Evolutionary conservation across 1,284 basidiomycete genomes (phyloP), one percentile per base, ranked within the genome.

Genomic region (Athelia psychrophila): DNA sequence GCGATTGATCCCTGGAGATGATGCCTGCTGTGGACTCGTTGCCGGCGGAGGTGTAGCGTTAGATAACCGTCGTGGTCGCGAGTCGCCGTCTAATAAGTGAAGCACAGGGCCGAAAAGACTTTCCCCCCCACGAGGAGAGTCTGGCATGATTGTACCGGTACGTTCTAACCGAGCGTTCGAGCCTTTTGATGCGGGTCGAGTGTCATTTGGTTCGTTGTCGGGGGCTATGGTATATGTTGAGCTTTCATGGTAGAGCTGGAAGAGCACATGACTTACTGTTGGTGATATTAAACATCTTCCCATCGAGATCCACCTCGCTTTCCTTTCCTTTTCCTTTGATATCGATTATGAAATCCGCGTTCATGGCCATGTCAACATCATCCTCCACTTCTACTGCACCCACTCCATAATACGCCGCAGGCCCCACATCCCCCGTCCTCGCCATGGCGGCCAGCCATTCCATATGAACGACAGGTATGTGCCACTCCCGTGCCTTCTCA

Each of bases 401-500:
- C 2, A 70, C 68, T 9, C 71, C 42, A 58, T 67, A 69, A 15
- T 58, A 57, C 2, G 60, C 47, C 1, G 60, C 53, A 20, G 49
- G 12, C 2, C 75, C 77, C 45, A 88, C 64, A 4, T 45, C 48
- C 0, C 84, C 86, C 0, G 62, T 71, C 32, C 58, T 67, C 15
- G 76, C 79, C 53, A 88, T 76, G 1, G 68, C 66, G 5, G 71
- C 72, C n/a, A 93, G 62, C 86, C 87, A 91, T 10, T 66, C 64
- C 67, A 85, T 71, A 44, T 75, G 74, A 13, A 89, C 72, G 15
- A 88, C 77, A 0, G 82, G 79, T 6, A 84, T 78, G 3, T 71
- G 72, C 89, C 91, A 91, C 58, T 88, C 80, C 40, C 65, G 58
- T 2, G 90, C 90, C 62, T 85, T 89, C n/a, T 81, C 77, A 49